A percentile compares a stretch with the other conserved stretches of the same genome.
Conservation (phyloP, 2,329 filamentous ascomycete genomes). For the Penicillium sp. region DNA sequence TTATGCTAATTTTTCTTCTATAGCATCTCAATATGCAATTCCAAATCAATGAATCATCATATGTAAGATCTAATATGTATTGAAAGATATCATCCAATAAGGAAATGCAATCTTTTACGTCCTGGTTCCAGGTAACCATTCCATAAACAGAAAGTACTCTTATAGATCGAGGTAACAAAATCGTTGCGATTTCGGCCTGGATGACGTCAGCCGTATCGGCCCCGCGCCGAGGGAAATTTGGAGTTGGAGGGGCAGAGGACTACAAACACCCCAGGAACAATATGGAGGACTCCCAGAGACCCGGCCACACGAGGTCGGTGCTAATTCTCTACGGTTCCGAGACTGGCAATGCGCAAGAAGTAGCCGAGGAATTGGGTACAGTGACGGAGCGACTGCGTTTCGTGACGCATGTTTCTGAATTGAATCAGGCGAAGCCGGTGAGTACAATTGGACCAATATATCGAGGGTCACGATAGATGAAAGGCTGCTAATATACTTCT, state of each 20-base stretch:
- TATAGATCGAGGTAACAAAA: background rate
- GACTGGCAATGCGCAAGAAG: conserved; percentile 90
- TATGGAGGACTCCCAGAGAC: conserved; percentile 21
- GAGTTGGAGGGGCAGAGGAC: conserved; percentile 15
- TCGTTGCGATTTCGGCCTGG: background rate
- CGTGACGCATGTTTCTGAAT: conserved; percentile 69
- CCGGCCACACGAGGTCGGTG: conserved; percentile 45
- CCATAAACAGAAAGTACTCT: background rate
- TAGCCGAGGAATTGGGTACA: conserved; percentile 79
- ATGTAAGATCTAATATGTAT: too few species aligned
- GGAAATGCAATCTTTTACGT: background rate
- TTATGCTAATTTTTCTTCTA: too few species aligned
- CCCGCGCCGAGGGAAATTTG: conserved; percentile 17
- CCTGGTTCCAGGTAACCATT: background rate
- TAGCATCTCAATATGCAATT: too few species aligned
- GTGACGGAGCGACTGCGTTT: conserved; percentile 78
- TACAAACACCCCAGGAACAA: conserved; percentile 12
- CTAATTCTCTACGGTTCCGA: conserved; percentile 91
- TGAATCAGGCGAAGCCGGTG: conserved; percentile 76
- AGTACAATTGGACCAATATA: conserved; percentile 34
- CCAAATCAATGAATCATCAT: too few species aligned
- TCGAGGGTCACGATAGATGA: background rate
- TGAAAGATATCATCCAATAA: background rate
- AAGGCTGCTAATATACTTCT: background rate
- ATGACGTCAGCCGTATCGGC: conserved; percentile 20